Evolutionary conservation across 306 rosid genomes (phyloP).

Genomic region (Delonix regia): DNA sequence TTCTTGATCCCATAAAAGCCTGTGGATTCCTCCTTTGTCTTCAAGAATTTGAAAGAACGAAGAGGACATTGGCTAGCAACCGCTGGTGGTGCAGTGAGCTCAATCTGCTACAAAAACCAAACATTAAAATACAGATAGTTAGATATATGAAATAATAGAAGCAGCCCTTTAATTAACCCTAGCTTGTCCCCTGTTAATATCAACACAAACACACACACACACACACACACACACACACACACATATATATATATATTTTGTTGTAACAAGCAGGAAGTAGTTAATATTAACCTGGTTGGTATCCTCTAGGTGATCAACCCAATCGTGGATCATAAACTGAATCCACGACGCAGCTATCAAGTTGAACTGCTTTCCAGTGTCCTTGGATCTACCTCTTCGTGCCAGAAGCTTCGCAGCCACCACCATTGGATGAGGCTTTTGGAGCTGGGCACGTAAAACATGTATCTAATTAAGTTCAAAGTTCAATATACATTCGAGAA

Average conservation of each 20-base stretch:
- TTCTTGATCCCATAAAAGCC: conserved; percentile 21
- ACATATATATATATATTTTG: no score
- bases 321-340: conserved; percentile 67
- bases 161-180: no score
- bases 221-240: no score
- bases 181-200: no score
- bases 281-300: conserved; percentile 53
- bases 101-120: no score
- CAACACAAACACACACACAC: no score
- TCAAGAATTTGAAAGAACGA: conserved; percentile 34
- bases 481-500: no score
- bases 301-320: conserved; percentile 62
- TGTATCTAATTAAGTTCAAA: no score
- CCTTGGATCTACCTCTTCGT: conserved; percentile 35
- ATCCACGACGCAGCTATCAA: conserved; percentile 66
- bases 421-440: conserved; percentile 58
- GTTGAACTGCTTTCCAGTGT: conserved; percentile 63
- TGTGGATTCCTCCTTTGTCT: conserved; percentile 34
- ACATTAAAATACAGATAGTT: no score
- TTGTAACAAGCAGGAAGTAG: no score
- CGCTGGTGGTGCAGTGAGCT: no score
- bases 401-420: conserved; percentile 58
- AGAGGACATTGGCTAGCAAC: conserved; percentile 36
- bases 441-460: conserved; percentile 31
- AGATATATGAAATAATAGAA: no score